phyloP scores from a whole-genome alignment of 441 rosid species.

The Pelargonium australe region DNA sequence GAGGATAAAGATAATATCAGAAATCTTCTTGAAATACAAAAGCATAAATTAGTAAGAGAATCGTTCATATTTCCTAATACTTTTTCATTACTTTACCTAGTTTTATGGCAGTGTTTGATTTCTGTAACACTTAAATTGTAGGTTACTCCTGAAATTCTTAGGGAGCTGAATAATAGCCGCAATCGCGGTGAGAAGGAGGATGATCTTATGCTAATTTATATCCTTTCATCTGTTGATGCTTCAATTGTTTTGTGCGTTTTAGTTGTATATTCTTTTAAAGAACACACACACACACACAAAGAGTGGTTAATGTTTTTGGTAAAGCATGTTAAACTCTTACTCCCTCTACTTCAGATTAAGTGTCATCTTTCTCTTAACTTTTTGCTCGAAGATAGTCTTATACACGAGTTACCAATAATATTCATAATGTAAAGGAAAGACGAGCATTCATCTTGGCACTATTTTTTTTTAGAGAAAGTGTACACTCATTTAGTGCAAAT shows the following conservation, averaged over 20 bases:
- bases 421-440: no score
- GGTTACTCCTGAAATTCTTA: constrained; percentile 76
- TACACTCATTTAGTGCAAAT: no score
- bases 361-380: no score
- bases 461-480: no score
- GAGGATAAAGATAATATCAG: constrained; percentile 74
- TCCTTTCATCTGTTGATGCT: constrained; percentile 37
- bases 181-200: constrained; percentile 75
- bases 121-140: constrained; percentile 14
- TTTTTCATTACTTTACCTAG: not conserved
- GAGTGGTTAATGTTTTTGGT: no score
- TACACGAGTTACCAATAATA: no score
- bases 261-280: not conserved
- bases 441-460: no score
- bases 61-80: not conserved
- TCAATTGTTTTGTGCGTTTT: not conserved
- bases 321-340: no score
- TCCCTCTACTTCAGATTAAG: no score
- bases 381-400: no score
- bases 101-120: not conserved
- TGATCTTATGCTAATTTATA: constrained; percentile 52
- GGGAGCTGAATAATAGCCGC: constrained; percentile 68
- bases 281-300: not conserved
- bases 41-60: constrained; percentile 61
- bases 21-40: constrained; percentile 52